Evolutionary conservation across 805 yeast species (phyloP), one percentile per base, ranked within the genome.

Genomic region (Candida suzukii): DNA sequence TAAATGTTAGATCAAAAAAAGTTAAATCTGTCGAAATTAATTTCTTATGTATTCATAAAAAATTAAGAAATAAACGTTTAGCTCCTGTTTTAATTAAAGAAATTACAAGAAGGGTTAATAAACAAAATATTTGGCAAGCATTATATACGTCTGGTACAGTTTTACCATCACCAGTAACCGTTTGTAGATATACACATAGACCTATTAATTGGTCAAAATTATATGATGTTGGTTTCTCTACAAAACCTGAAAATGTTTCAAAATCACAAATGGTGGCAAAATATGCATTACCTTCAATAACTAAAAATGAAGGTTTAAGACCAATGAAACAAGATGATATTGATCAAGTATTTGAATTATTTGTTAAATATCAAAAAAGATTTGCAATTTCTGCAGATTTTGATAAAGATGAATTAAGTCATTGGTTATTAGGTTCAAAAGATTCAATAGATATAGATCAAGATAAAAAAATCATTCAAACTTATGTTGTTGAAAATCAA

Each of bases 71-170:
- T n/a, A 93, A 93, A 61, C 79, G 99, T 53, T 71, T 93, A 58
- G 90, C 99, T 1, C 99, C 99, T 1, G 84, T 93, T 12, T 68
- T 93, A 54, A 93, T 93, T 61, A 85, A 85, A 55, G 99, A 93
- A 63, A 83, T 93, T 49, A 93, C 98, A 4, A 75, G 99, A 58
- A 74, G 98, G 51, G 93, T 93, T 48, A 91, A 93, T 63, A 73
- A 76, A 47, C 71, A 73, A 35, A 77, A 85, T 44, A 84, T 90
- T 45, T 93, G 97, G 96, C 97, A 90, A 61, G 99, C 98, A 0
- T 72, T 93, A 45, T 88, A 87, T 63, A 91, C 99, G 10, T 95
- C 91, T 0, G 99, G 98, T 11, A 78, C 81, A 3, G 81, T 88
- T 2, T 70, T 93, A 43, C 99, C 99, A 19, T 80, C 90, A n/a